These are phyloP conservation scores for Podaxis sp. DNA, from an alignment of 768 basidiomycete species.

Conservation along the genomic window DNA sequence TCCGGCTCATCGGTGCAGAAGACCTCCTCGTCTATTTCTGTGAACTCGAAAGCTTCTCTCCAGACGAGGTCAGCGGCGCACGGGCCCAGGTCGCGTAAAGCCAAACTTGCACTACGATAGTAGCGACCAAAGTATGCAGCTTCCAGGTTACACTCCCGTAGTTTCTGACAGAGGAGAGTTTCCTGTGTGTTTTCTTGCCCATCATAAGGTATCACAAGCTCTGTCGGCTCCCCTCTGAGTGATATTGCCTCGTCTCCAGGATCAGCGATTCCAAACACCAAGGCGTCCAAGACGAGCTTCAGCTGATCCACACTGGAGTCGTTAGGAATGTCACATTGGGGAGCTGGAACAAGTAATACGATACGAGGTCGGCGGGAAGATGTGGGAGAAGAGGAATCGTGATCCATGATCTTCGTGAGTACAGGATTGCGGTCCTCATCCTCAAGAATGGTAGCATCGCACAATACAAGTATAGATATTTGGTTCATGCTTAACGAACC, in stretches of 20 bases:
- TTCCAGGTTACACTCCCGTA: conserved; percentile 43
- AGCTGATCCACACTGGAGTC: conserved; percentile 35
- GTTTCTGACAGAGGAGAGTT: conserved; percentile 3
- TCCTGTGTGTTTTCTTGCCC: neutral
- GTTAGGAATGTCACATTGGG: conserved; percentile 24
- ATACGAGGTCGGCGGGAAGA: conserved; percentile 39
- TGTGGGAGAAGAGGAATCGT: conserved; percentile 40
- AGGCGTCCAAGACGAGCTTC: conserved; percentile 37
- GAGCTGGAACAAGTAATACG: conserved; percentile 24
- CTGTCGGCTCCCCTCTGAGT: conserved; percentile 40
- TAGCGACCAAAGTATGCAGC: conserved; percentile 37
- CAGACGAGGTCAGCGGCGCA: conserved; percentile 73
- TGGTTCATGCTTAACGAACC: conserved; percentile 42
- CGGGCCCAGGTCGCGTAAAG: conserved; percentile 54
- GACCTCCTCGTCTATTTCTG: conserved; percentile 23
- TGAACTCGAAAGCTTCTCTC: conserved; percentile 49
- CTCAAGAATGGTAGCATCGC: conserved; percentile 36
- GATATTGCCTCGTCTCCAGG: conserved; percentile 30
- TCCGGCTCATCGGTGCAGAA: conserved; percentile 34
- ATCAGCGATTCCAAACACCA: conserved; percentile 34
- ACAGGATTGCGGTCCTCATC: conserved; percentile 34
- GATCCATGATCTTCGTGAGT: conserved; percentile 40
- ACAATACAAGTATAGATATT: conserved; percentile 42
- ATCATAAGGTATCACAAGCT: conserved; percentile 26
- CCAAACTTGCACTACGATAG: conserved; percentile 45